Base-by-base conservation (phyloP, 768 basidiomycete genomes). In the Suillus paluster region DNA sequence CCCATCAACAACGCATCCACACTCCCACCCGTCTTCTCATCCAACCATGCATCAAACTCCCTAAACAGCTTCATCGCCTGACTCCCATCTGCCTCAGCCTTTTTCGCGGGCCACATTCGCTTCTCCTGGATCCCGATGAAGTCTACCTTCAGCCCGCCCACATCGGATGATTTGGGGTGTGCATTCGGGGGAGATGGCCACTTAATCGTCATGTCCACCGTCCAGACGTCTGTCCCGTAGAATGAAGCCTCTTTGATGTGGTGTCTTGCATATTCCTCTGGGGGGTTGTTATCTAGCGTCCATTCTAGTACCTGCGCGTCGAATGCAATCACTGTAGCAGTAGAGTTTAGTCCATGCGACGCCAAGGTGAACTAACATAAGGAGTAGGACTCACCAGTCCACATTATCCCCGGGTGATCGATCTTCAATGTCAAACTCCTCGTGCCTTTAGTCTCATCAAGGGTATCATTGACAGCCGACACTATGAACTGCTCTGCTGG, bases 201-300 rank as follows among this genome's bases (percentile, higher is more conserved):
- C 70, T 88, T 85, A 58, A 94, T 74, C 34, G 88, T 84, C 63
- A 98, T 79, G 64, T 92, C 84, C 45, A 97, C 77, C 0, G 82
- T 78, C 85, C 92, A 96, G 0, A 81, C 79, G 60, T 92, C 85
- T 11, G 83, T 82, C 1, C 89, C 90, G 66, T 93, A 94, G 73
- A 92, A 94, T 3, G 95, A 94, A 0, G 86, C 94, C 72, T 96
- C 94, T 71, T 95, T 97, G 77, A 98, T 85, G 67, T 95, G 92
- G 70, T 99, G 97, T 9, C 95, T 84, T 8, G 84, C 84, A 66
- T 82, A 78, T 60, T 92, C 90, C 57, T 86, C 75, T 0, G 94
- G 92, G 1, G 97, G 95, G 59, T 86, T 84, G 64, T 88, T 79
- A 65, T 94, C 91, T 41, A 95, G 80, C 17, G 85, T 87, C 96